These are phyloP conservation scores for Neurospora sp. DNA, from an alignment of 495 filamentous ascomycete species.

Conservation along the genomic window DNA sequence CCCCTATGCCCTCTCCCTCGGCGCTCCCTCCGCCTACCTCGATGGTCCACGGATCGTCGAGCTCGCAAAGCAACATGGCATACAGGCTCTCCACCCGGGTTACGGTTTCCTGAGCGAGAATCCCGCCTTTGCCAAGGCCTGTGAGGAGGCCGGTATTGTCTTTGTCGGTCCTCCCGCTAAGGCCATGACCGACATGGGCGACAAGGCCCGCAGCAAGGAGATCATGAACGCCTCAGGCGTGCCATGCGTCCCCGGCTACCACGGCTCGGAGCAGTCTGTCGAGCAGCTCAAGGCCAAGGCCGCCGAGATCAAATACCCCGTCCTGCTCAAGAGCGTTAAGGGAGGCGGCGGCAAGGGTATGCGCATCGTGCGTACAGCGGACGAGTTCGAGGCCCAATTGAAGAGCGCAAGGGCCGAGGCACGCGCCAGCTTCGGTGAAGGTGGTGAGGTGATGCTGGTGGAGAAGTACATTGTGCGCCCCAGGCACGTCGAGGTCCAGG, in stretches of 20 bases:
- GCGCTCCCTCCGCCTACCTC: conserved; percentile 71
- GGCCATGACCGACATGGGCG: conserved; percentile 95
- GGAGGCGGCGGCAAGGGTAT: conserved; percentile 98
- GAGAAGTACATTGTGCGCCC: conserved; percentile 95
- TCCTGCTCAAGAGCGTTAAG: conserved; percentile 93
- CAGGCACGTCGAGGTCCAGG: conserved; percentile 93
- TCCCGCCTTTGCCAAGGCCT: conserved; percentile 77
- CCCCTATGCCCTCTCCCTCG: conserved; percentile 72
- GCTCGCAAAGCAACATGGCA: conserved; percentile 74
- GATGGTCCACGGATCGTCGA: conserved; percentile 87
- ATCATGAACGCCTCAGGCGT: conserved; percentile 93
- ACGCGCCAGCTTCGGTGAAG: conserved; percentile 81
- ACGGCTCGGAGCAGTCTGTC: conserved; percentile 73
- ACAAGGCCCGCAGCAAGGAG: conserved; percentile 83
- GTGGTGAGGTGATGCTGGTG: conserved; percentile 78
- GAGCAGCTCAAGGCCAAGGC: conserved; percentile 62
- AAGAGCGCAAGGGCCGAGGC: conserved; percentile 85
- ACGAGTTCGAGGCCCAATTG: conserved; percentile 73
- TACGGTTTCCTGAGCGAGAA: conserved; percentile 99
- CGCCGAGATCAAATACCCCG: conserved; percentile 75
- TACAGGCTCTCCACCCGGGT: conserved; percentile 85
- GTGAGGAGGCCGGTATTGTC: conserved; percentile 78
- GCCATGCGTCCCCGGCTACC: conserved; percentile 93
- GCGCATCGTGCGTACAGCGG: conserved; percentile 70
- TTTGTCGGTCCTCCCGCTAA: conserved; percentile 91